These are phyloP conservation scores for Penicillium crystallinum DNA, from an alignment of 495 filamentous ascomycete genomes.

Conservation along the genomic window DNA sequence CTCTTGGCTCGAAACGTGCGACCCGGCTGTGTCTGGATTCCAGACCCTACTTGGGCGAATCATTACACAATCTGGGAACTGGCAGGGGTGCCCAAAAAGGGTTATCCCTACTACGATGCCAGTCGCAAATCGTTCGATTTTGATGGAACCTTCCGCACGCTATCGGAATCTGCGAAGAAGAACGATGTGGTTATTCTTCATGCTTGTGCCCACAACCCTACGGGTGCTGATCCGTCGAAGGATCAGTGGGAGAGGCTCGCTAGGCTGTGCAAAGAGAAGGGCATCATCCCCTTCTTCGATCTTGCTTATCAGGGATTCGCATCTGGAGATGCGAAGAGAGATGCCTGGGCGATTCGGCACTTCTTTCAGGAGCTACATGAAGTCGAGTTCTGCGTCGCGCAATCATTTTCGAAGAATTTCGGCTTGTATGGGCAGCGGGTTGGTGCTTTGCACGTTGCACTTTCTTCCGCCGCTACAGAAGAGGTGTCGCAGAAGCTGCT, in stretches of 20 bases:
- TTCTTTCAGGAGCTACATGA: slow-evolving; percentile 17
- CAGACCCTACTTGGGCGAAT: slow-evolving; percentile 30
- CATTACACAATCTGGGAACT: slow-evolving; percentile 27
- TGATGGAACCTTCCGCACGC: slow-evolving; percentile 15
- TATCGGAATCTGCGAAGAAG: slow-evolving; percentile 12
- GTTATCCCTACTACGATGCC: slow-evolving; percentile 32
- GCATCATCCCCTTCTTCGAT: slow-evolving; percentile 39
- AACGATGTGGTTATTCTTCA: slow-evolving; percentile 36
- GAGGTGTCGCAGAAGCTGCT: slow-evolving; percentile 2
- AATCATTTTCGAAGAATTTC: slow-evolving; percentile 44
- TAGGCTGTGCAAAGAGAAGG: slow-evolving; percentile 16
- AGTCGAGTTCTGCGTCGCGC: slow-evolving; percentile 21
- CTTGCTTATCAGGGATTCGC: slow-evolving; percentile 44
- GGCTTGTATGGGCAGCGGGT: slow-evolving; percentile 39
- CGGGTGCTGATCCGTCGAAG: slow-evolving; percentile 29
- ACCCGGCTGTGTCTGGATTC: slow-evolving; percentile 22
- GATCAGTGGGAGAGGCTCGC: slow-evolving; percentile 36
- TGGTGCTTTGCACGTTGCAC: slow-evolving; percentile 24
- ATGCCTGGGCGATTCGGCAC: slow-evolving; percentile 38
- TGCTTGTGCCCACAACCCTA: slow-evolving; percentile 44
- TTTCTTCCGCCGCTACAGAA: neutral
- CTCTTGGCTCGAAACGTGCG: slow-evolving; percentile 52
- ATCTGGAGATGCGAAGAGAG: slow-evolving; percentile 31
- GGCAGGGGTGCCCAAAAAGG: slow-evolving; percentile 8
- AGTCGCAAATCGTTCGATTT: slow-evolving; percentile 13